Evolutionary conservation across 805 yeast species (phyloP).

Genomic region (Kodamaea hsintzibuensis): DNA sequence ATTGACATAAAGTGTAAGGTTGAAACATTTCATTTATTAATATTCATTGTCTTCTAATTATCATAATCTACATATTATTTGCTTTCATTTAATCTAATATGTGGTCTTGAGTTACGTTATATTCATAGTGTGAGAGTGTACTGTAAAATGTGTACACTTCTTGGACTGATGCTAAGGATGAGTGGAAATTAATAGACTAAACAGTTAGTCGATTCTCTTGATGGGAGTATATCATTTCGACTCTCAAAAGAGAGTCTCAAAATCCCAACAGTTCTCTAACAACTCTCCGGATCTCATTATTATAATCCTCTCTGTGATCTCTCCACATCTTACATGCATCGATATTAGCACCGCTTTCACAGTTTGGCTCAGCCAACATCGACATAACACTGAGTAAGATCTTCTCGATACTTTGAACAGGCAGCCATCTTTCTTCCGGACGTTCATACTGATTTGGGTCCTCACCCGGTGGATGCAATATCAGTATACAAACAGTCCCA

Average conservation of each 20-base stretch:
- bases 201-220: too few species aligned
- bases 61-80: too few species aligned
- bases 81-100: too few species aligned
- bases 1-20: too few species aligned
- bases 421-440: constrained; percentile 98
- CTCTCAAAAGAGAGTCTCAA: constrained; percentile 17
- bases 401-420: constrained; percentile 97
- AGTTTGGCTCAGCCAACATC: constrained; percentile 96
- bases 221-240: too few species aligned
- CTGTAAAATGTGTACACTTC: too few species aligned
- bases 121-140: too few species aligned
- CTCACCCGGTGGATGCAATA: constrained; percentile 94
- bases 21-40: too few species aligned
- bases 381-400: constrained; percentile 89
- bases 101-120: too few species aligned
- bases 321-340: constrained; percentile 88
- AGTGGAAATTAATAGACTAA: too few species aligned
- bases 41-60: too few species aligned
- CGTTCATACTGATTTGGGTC: constrained; percentile 95
- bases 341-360: constrained; percentile 91
- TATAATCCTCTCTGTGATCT: constrained; percentile 70
- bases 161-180: too few species aligned
- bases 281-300: constrained; percentile 61
- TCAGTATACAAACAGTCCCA: constrained; percentile 95
- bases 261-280: constrained; percentile 74